Evolutionary conservation across 192 early-diverging fungal species (phyloP), one percentile per base, ranked within the genome.

Genomic region (Backusella luteola): DNA sequence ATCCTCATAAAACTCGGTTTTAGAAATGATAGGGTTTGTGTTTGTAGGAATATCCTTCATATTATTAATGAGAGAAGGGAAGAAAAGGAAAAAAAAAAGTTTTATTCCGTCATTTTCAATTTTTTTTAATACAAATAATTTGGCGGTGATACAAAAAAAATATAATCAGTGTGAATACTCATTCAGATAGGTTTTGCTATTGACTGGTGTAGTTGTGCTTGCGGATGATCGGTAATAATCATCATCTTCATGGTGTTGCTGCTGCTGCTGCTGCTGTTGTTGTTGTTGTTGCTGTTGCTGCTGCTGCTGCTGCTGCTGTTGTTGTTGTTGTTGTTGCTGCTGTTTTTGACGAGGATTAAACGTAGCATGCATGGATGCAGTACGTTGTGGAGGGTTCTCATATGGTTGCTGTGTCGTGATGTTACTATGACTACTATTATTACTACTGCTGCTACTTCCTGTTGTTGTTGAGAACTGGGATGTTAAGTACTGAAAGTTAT

Each of bases 1-100:
- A 35, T 90, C 86, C 8, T 77, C 52, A 85, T 97, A 97, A 84
- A 97, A 94, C 79, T 89, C 87, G 9, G 83, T 79, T 77, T 93
- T 95, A 81, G 81, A 34, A 14, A 72, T 38, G 6, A 12, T 66
- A 38, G 77, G 69, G 29, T 73, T 70, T 7, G 56, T 72, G 35
- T 41, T 75, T 34, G 69, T 53, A 59, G 53, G 63, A 67, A 75
- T 79, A 35, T 77, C 76, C 36, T 78, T 78, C 77, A 78, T 78
- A 21, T 3, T 29, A 44, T 44, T 42, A 67, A 75, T 67, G 9
- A 56, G 23, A 35, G 14, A 74, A 42, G 67, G 17, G 46, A 66
- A 59, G n/a, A 38, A 66, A 59, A 73, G 3, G 11, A 73, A 73
- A 59, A 42, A 73, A 35, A 66, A 59, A 32, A 35, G 42, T 34